Conservation (phyloP, 192 early-diverging fungal species). For the Geranomyces variabilis region DNA sequence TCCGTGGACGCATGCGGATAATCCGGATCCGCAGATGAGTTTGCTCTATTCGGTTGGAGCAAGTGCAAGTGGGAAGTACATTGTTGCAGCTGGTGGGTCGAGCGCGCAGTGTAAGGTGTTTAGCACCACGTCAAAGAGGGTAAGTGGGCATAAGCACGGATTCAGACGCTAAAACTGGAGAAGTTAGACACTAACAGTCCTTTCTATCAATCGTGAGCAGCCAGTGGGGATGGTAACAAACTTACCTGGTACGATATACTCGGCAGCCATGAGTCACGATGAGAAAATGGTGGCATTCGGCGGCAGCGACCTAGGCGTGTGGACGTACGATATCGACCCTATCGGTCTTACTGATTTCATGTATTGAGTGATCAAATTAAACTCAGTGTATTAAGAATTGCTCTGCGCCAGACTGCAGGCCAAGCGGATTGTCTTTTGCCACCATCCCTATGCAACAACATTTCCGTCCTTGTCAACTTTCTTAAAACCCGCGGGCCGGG, state of each 20-base stretch:
- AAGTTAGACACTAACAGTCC: neutral
- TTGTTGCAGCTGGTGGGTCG: conserved; percentile 49
- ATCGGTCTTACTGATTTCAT: conserved; percentile 39
- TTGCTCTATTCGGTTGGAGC: conserved; percentile 46
- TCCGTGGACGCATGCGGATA: conserved; percentile 46
- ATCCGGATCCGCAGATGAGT: conserved; percentile 14
- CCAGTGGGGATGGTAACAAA: conserved; percentile 49
- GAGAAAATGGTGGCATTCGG: conserved; percentile 52
- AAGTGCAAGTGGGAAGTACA: conserved; percentile 34
- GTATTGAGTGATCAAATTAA: conserved; percentile 31
- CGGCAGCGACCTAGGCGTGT: conserved; percentile 44
- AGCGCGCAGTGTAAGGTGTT: conserved; percentile 53
- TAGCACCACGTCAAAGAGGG: conserved; percentile 20
- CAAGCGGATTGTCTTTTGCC: no score
- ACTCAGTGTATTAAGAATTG: no score
- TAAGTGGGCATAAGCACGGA: conserved; percentile 15
- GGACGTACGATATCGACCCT: conserved; percentile 47
- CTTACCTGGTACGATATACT: conserved; percentile 46
- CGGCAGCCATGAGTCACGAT: conserved; percentile 37
- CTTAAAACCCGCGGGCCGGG: conserved; percentile 63
- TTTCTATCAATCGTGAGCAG: conserved; percentile 2
- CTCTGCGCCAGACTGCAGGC: no score
- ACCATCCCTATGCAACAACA: no score
- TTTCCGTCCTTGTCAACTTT: conserved; percentile 23
- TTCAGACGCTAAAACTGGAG: no score